Conservation (phyloP, 371 early-diverging fungal species). For the Circinella umbellata region DNA sequence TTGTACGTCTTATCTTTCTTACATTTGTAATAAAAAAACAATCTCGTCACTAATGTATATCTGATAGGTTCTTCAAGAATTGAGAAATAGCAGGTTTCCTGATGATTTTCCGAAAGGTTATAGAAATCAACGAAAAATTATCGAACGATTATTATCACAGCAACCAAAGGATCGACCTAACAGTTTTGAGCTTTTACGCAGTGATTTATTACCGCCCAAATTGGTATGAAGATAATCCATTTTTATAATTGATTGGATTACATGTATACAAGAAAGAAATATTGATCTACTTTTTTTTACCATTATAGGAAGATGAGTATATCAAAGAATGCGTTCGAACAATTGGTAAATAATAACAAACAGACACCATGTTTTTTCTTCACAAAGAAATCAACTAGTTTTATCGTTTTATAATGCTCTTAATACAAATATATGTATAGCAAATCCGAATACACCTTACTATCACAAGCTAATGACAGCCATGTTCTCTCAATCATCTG, state of each 20-base stretch:
- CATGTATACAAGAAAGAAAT: not conserved
- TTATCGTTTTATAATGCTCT: not conserved
- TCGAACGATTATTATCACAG: slow-evolving; percentile 76
- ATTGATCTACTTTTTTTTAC: not conserved
- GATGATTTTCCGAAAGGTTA: slow-evolving; percentile 70
- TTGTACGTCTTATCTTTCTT: slow-evolving; percentile 24
- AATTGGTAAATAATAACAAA: slow-evolving; percentile 48
- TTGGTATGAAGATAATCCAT: slow-evolving; percentile 35
- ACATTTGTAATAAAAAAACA: too few relatives aligned
- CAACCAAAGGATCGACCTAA: slow-evolving; percentile 84
- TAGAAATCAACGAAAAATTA: slow-evolving; percentile 71
- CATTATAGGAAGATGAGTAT: slow-evolving; percentile 83
- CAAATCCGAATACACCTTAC: slow-evolving; percentile 88
- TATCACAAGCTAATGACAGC: slow-evolving; percentile 83
- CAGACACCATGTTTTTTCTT: not conserved
- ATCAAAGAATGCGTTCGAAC: slow-evolving; percentile 90
- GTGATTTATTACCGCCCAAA: slow-evolving; percentile 81
- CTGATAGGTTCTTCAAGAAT: slow-evolving; percentile 52
- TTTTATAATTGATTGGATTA: not conserved
- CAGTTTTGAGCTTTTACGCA: slow-evolving; percentile 82
- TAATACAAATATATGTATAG: slow-evolving; percentile 21
- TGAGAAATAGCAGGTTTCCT: slow-evolving; percentile 78
- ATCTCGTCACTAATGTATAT: not conserved
- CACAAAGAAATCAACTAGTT: not conserved
- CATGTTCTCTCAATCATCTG: slow-evolving; percentile 79